Evolutionary conservation across 768 basidiomycete genomes (phyloP).

Genomic region (Hypholoma sublateritium): DNA sequence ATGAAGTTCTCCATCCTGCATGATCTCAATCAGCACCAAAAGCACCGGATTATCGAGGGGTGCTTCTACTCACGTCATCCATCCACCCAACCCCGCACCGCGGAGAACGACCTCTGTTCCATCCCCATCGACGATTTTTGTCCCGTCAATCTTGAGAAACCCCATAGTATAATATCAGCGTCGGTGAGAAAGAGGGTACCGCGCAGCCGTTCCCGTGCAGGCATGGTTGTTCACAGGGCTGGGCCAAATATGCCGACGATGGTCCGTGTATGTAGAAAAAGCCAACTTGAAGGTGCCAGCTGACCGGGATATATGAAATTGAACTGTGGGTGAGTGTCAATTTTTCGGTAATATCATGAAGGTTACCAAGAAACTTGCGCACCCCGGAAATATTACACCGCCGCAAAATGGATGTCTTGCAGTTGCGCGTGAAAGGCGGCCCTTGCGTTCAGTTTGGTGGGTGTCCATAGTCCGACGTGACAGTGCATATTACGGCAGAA

Average conservation of each 20-base stretch:
- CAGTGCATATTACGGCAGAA: too few relatives aligned
- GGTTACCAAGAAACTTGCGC: too few relatives aligned
- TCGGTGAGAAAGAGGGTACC: neutral
- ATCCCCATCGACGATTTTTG: constrained; percentile 56
- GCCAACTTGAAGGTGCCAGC: too few relatives aligned
- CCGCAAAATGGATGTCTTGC: too few relatives aligned
- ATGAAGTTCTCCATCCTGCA: constrained; percentile 78
- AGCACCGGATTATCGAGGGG: constrained; percentile 1
- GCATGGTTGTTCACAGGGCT: neutral
- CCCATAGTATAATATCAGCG: neutral
- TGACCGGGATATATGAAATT: too few relatives aligned
- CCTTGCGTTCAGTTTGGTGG: too few relatives aligned
- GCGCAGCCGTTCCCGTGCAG: neutral
- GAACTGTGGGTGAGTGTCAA: too few relatives aligned
- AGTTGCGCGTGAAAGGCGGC: too few relatives aligned
- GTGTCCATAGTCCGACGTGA: too few relatives aligned
- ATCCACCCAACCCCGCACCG: constrained; percentile 78
- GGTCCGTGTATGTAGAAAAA: neutral
- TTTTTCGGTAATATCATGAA: too few relatives aligned
- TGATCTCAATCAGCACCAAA: neutral
- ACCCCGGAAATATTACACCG: too few relatives aligned
- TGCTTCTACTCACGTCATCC: constrained; percentile 65
- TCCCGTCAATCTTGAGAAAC: constrained; percentile 55
- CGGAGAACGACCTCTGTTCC: constrained; percentile 59
- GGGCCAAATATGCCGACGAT: neutral